These are phyloP conservation scores for Phytophthora pluvialis DNA, from an alignment of 352 stramenopile species.

Conservation along the genomic window DNA sequence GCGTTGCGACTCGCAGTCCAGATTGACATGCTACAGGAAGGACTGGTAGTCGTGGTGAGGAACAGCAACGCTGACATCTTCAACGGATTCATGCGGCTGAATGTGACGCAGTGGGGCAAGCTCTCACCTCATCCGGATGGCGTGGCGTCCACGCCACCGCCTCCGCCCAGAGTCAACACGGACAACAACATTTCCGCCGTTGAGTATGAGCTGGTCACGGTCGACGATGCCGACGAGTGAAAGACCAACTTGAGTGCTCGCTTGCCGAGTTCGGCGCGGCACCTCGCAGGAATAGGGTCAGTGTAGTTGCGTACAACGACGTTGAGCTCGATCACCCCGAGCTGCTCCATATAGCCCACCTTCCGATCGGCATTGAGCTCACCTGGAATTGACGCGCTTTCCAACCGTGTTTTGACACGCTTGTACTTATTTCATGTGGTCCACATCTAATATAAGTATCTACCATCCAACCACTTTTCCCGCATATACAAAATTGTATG, in stretches of 20 bases:
- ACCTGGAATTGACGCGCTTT: slow-evolving; percentile 1
- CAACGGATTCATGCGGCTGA: slow-evolving; percentile 86
- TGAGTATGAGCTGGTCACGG: slow-evolving; percentile 88
- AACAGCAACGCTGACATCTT: slow-evolving; percentile 88
- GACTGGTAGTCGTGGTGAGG: slow-evolving; percentile 70
- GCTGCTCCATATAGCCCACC: slow-evolving; percentile 20
- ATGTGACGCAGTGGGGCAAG: slow-evolving; percentile 89
- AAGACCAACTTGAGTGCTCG: slow-evolving; percentile 2
- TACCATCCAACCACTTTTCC: neutral
- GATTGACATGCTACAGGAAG: slow-evolving; percentile 70
- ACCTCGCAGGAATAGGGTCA: slow-evolving; percentile 26
- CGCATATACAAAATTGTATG: slow-evolving; percentile 36
- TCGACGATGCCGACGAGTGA: slow-evolving; percentile 67
- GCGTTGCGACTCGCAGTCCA: slow-evolving; percentile 55
- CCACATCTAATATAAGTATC: slow-evolving; percentile 8
- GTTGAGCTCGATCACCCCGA: slow-evolving; percentile 23
- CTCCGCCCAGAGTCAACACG: slow-evolving; percentile 53
- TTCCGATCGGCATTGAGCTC: slow-evolving; percentile 6
- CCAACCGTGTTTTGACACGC: slow-evolving; percentile 20
- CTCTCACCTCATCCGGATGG: slow-evolving; percentile 73
- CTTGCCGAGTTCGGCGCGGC: slow-evolving; percentile 13
- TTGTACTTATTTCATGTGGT: slow-evolving; percentile 8
- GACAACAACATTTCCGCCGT: slow-evolving; percentile 81
- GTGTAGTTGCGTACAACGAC: slow-evolving; percentile 36
- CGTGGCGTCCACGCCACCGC: slow-evolving; percentile 70